Conservation (phyloP, 352 stramenopile species). For the Globisporangium cederbergense region DNA sequence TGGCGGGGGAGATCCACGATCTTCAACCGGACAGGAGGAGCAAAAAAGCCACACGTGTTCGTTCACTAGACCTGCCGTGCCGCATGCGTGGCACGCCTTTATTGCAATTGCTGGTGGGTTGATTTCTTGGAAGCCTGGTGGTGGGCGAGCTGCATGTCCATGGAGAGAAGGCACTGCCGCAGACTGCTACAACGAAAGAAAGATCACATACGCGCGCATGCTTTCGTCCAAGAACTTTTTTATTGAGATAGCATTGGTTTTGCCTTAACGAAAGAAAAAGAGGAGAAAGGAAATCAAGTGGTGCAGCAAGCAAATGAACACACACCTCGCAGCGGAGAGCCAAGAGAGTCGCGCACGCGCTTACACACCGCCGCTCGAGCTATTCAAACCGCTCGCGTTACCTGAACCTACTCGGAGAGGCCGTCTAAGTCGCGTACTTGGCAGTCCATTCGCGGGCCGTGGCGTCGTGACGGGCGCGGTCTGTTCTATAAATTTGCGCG, state of each 20-base stretch:
- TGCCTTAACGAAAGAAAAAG: slow-evolving; percentile 14
- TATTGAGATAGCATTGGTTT: slow-evolving; percentile 6
- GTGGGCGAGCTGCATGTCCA: neutral
- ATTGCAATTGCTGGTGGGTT: neutral
- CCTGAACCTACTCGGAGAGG: slow-evolving; percentile 10
- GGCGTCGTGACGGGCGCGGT: slow-evolving; percentile 91
- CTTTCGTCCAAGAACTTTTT: slow-evolving; percentile 13
- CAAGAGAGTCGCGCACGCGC: slow-evolving; percentile 2
- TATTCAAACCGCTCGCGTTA: slow-evolving; percentile 3
- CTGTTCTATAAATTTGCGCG: slow-evolving; percentile 94
- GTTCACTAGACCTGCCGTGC: neutral
- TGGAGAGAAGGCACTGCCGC: neutral
- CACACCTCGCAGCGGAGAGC: neutral
- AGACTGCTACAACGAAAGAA: neutral
- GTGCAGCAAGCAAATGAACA: slow-evolving; percentile 9
- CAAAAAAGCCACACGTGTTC: slow-evolving; percentile 4
- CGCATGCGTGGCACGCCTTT: neutral
- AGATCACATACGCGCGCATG: neutral
- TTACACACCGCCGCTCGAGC: neutral
- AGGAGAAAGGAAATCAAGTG: slow-evolving; percentile 14
- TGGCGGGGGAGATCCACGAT: neutral
- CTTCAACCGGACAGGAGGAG: slow-evolving; percentile 6
- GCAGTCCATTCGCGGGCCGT: slow-evolving; percentile 97
- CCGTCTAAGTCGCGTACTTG: slow-evolving; percentile 97
- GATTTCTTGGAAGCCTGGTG: neutral